Conservation (phyloP, 768 basidiomycete species). For the Mycena amicta region DNA sequence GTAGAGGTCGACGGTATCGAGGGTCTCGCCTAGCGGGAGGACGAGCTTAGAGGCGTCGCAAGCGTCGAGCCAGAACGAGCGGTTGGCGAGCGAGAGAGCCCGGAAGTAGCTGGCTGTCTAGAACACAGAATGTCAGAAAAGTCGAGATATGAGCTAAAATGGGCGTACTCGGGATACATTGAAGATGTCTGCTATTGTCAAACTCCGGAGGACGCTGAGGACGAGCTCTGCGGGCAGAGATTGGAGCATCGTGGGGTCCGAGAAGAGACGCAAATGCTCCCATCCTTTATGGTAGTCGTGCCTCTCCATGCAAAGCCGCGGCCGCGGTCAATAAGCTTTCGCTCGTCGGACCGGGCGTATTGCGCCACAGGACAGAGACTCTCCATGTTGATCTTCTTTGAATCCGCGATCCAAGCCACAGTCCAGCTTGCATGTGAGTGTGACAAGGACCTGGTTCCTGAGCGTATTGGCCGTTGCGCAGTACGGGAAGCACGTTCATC, state of each 20-base stretch:
- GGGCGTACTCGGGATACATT: slow-evolving; percentile 9
- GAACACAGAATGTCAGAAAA: too few relatives aligned
- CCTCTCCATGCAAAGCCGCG: not conserved
- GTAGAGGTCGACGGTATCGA: slow-evolving; percentile 7
- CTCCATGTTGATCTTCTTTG: too few relatives aligned
- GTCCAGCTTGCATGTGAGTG: too few relatives aligned
- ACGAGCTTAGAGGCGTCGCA: slow-evolving; percentile 12
- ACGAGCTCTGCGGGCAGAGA: slow-evolving; percentile 15
- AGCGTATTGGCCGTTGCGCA: too few relatives aligned
- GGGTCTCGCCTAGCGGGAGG: slow-evolving; percentile 18
- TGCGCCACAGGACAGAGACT: too few relatives aligned
- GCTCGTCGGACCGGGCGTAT: too few relatives aligned
- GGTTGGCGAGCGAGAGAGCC: slow-evolving; percentile 9
- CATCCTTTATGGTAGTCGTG: not conserved
- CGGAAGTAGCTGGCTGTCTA: slow-evolving; percentile 15
- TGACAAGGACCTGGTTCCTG: too few relatives aligned
- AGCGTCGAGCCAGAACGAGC: slow-evolving; percentile 9
- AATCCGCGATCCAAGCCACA: too few relatives aligned
- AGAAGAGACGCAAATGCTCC: not conserved
- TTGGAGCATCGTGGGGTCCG: not conserved
- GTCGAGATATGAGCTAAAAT: not conserved
- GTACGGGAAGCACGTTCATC: too few relatives aligned
- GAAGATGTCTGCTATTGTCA: slow-evolving; percentile 10
- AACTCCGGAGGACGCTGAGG: slow-evolving; percentile 9
- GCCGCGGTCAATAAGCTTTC: too few relatives aligned